phyloP scores from a whole-genome alignment of 2,329 filamentous ascomycete species.

The Cordyceps cateniannulata region DNA sequence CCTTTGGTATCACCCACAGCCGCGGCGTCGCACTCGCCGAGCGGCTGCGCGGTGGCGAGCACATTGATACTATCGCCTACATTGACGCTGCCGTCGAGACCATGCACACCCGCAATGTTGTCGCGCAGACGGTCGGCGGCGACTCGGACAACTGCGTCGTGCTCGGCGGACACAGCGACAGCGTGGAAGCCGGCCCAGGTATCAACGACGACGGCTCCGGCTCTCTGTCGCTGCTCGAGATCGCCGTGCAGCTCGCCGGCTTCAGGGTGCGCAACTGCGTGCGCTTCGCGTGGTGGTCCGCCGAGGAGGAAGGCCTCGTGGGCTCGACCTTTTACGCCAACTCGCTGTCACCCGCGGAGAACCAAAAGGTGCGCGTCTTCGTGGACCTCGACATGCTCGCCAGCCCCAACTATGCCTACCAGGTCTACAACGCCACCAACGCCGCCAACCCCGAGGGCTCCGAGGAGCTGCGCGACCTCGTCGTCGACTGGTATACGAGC shows the following conservation, averaged over 20 bases:
- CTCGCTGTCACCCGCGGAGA: slow-evolving; percentile 49
- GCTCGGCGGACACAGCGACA: slow-evolving; percentile 59
- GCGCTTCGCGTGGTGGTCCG: slow-evolving; percentile 62
- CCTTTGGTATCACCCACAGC: slow-evolving; percentile 56
- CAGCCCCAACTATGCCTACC: slow-evolving; percentile 59
- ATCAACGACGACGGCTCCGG: slow-evolving; percentile 77
- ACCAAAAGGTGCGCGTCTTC: slow-evolving; percentile 56
- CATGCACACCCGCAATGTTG: slow-evolving; percentile 52
- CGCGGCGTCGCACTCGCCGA: slow-evolving; percentile 52
- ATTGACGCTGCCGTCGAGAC: slow-evolving; percentile 51
- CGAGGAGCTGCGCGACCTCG: slow-evolving; percentile 60
- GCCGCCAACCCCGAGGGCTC: slow-evolving; percentile 64
- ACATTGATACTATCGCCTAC: slow-evolving; percentile 49
- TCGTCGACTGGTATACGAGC: slow-evolving; percentile 58
- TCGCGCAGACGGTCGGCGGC: slow-evolving; percentile 54
- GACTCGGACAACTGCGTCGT: slow-evolving; percentile 59
- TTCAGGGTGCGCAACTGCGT: slow-evolving; percentile 59
- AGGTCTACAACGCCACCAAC: slow-evolving; percentile 68
- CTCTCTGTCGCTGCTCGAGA: slow-evolving; percentile 53
- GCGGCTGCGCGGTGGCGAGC: slow-evolving; percentile 44
- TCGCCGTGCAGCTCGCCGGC: slow-evolving; percentile 51
- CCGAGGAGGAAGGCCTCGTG: slow-evolving; percentile 59
- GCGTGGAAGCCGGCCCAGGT: slow-evolving; percentile 57
- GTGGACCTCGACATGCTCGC: slow-evolving; percentile 68
- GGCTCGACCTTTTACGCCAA: slow-evolving; percentile 57